Conservation (phyloP, 2,329 filamentous ascomycete genomes). For the Aspergillus neotritici region DNA sequence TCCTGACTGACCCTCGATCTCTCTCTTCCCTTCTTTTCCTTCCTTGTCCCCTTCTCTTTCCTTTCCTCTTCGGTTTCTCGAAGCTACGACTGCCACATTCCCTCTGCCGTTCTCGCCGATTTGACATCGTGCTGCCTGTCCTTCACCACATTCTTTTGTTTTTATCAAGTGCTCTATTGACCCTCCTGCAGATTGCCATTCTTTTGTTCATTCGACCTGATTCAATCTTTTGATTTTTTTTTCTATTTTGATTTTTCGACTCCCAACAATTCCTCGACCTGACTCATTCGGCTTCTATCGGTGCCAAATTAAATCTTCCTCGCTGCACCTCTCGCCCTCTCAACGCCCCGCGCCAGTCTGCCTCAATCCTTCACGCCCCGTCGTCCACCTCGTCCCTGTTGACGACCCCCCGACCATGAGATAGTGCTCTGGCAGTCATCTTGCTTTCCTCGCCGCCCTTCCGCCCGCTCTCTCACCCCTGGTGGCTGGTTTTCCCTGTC, state of each 20-base stretch:
- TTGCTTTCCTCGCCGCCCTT: slow-evolving; percentile 15
- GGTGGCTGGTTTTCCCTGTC: slow-evolving; percentile 24
- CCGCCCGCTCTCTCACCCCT: slow-evolving; percentile 10
- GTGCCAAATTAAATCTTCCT: no score
- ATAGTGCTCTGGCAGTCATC: slow-evolving; percentile 35
- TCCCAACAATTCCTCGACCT: no score
- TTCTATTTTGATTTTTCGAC: background rate
- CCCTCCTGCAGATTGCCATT: no score
- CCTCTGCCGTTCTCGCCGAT: slow-evolving; percentile 10
- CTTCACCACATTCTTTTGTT: slow-evolving; percentile 10
- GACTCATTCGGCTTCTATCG: no score
- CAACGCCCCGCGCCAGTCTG: background rate
- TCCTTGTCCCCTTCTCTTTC: background rate
- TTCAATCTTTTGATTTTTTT: background rate
- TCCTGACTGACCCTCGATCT: slow-evolving; percentile 1
- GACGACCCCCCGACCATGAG: slow-evolving; percentile 21
- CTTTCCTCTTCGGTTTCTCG: slow-evolving; percentile 2
- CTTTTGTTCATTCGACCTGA: slow-evolving; percentile 1
- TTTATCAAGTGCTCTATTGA: no score
- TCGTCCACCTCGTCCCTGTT: slow-evolving; percentile 4
- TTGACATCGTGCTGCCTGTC: slow-evolving; percentile 20
- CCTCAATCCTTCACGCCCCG: slow-evolving; percentile 1
- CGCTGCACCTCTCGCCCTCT: no score
- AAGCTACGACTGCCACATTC: slow-evolving; percentile 4
- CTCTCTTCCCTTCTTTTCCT: background rate